phyloP scores from a whole-genome alignment of 805 yeast genomes.

The Schizosaccharomyces lindneri region DNA sequence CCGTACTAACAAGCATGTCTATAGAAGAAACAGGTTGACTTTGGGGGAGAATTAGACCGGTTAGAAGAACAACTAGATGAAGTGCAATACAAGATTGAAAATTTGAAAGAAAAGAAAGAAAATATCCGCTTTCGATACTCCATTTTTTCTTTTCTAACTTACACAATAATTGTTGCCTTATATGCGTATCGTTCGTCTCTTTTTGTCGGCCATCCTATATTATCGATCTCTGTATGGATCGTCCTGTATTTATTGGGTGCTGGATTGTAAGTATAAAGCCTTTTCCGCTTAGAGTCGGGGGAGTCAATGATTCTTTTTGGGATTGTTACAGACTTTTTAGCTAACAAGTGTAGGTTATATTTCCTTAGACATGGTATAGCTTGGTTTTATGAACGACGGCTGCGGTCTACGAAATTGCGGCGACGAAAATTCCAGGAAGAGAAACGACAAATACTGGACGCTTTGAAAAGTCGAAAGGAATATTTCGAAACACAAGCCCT shows the following conservation, averaged over 20 bases:
- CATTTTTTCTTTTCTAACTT: background rate
- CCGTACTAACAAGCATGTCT: background rate
- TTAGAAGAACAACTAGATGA: background rate
- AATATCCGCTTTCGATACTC: background rate
- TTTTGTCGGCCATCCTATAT: background rate
- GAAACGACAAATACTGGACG: background rate
- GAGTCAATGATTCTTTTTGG: too few species aligned
- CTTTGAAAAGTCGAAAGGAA: background rate
- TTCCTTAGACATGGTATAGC: background rate
- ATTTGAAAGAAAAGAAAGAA: background rate
- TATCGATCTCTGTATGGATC: background rate
- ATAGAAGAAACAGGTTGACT: background rate
- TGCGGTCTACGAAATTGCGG: background rate
- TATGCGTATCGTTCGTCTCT: background rate
- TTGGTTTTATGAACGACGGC: background rate
- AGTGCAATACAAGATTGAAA: background rate
- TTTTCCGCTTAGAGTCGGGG: too few species aligned
- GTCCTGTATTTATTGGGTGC: background rate
- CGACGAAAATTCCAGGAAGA: background rate
- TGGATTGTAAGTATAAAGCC: background rate
- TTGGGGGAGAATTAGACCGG: background rate
- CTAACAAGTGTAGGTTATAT: background rate
- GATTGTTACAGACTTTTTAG: too few species aligned
- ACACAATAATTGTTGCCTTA: background rate
- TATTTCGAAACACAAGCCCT: background rate